phyloP scores from a whole-genome alignment of 805 yeast genomes.

The Ogataea paraovalis region DNA sequence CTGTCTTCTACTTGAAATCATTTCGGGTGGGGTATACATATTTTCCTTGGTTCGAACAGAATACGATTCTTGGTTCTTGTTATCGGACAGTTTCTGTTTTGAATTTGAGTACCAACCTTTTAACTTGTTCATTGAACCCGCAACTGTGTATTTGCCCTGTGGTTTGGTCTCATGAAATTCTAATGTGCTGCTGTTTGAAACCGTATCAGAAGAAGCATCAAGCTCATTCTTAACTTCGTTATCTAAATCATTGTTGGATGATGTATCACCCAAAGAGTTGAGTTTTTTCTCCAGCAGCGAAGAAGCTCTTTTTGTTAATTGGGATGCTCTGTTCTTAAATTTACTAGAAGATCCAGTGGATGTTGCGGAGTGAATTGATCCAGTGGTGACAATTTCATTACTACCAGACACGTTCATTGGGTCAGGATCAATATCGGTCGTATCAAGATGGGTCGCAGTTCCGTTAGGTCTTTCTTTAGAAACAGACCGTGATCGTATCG shows the following conservation, averaged over 20 bases:
- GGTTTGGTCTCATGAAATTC: not conserved
- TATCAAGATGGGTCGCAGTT: too few relatives aligned
- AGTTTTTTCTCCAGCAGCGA: conserved; percentile 8
- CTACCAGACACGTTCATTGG: too few relatives aligned
- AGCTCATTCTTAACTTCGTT: too few relatives aligned
- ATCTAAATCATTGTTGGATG: too few relatives aligned
- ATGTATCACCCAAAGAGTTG: conserved; percentile 13
- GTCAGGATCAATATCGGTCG: too few relatives aligned
- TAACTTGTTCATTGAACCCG: conserved; percentile 51
- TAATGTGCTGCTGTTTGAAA: not conserved
- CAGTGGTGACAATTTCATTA: not conserved
- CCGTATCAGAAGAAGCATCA: not conserved
- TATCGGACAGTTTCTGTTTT: conserved; percentile 25
- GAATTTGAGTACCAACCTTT: conserved; percentile 68
- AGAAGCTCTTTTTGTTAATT: conserved; percentile 12
- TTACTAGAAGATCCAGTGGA: conserved; percentile 4
- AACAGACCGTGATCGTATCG: not conserved
- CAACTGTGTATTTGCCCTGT: conserved; percentile 12
- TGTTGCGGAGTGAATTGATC: conserved; percentile 3
- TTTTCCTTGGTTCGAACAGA: conserved; percentile 3
- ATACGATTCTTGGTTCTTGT: not conserved
- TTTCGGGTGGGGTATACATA: conserved; percentile 49
- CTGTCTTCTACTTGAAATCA: conserved; percentile 56
- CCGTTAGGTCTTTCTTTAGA: too few relatives aligned
- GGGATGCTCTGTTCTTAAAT: conserved; percentile 11